phyloP scores from a whole-genome alignment of 2,329 filamentous ascomycete genomes.

The Ophiostoma sp. region DNA sequence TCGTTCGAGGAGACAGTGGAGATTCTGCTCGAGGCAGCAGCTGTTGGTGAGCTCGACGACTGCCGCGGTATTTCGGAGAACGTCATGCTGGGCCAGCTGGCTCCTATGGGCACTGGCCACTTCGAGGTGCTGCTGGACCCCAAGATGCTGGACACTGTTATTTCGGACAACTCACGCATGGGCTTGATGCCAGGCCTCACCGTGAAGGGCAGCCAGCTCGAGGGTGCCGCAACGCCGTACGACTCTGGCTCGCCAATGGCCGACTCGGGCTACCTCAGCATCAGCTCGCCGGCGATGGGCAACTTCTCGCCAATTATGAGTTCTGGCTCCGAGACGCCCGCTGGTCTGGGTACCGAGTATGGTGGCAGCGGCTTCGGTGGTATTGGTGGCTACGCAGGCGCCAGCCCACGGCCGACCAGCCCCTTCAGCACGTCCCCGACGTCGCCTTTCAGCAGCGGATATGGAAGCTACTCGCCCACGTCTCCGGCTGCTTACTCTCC shows the following conservation, averaged over 20 bases:
- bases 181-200: conserved; percentile 75
- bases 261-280: conserved; percentile 57
- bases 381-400: conserved; percentile 50
- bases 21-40: conserved; percentile 91
- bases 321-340: conserved; percentile 64
- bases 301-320: conserved; percentile 74
- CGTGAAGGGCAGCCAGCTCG: conserved; percentile 66
- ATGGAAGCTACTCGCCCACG: conserved; percentile 65
- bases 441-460: conserved; percentile 55
- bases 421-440: conserved; percentile 69
- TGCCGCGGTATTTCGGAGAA: conserved; percentile 98
- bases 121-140: conserved; percentile 92
- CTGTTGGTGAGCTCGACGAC: conserved; percentile 91
- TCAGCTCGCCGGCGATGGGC: conserved; percentile 57
- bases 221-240: conserved; percentile 89
- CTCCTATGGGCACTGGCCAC: conserved; percentile 93
- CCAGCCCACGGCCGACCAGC: conserved; percentile 66
- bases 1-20: conserved; percentile 99
- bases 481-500: conserved; percentile 74
- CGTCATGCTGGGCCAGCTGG: conserved; percentile 95
- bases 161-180: conserved; percentile 84
- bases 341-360: conserved; percentile 60
- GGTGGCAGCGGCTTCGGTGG: conserved; percentile 44
- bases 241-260: conserved; percentile 77
- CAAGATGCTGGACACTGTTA: conserved; percentile 90